Conservation (phyloP, 176 grass and related monocot genomes). For the Triticum urartu region DNA sequence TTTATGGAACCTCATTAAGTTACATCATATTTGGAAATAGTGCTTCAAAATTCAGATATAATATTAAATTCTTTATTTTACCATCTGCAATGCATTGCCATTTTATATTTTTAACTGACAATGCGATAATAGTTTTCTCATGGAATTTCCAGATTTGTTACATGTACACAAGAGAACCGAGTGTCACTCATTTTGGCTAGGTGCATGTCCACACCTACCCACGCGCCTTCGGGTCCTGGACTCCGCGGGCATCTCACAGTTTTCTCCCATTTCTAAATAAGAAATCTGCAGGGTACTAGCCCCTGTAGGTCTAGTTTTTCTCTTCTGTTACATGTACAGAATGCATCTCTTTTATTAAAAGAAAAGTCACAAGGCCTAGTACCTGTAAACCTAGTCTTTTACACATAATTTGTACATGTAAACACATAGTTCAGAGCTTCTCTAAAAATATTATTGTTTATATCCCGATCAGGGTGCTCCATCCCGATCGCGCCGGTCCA, state of each 20-base stretch:
- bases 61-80: not conserved
- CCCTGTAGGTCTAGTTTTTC: not conserved
- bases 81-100: not conserved
- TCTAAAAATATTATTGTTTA: not conserved
- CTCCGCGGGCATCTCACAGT: not conserved
- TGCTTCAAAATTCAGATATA: not conserved
- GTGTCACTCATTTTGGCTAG: not conserved
- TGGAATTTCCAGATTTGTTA: not conserved
- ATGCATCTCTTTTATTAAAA: not conserved
- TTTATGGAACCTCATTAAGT: not conserved
- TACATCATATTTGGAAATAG: not conserved
- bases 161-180: not conserved
- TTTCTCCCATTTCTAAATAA: not conserved
- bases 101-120: conserved; percentile 6
- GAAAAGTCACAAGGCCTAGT: not conserved
- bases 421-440: not conserved
- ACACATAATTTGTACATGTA: not conserved
- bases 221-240: not conserved
- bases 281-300: not conserved
- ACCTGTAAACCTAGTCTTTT: not conserved
- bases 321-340: not conserved
- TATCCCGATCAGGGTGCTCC: not conserved
- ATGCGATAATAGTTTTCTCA: not conserved
- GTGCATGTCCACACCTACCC: not conserved
- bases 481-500: not conserved